Evolutionary conservation across 2,329 filamentous ascomycete species (phyloP).

Genomic region (Pseudocercospora macadamiae): DNA sequence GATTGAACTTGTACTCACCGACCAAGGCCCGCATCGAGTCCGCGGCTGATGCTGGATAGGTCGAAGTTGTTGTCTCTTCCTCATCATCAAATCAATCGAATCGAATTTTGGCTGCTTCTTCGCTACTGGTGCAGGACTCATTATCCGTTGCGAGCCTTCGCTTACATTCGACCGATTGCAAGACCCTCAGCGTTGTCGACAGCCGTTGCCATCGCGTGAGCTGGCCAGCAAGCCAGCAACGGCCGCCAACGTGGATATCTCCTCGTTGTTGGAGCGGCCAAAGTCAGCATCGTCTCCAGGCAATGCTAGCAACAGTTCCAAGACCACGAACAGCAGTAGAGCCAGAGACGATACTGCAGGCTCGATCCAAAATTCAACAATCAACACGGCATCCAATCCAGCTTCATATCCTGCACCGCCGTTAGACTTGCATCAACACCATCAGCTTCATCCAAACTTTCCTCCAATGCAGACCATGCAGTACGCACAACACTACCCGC

Average conservation of each 20-base stretch:
- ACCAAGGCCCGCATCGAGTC: conserved; percentile 20
- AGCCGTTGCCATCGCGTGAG: conserved; percentile 37
- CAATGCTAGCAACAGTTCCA: conserved; percentile 47
- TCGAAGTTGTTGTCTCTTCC: conserved; percentile 1
- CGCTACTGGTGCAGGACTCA: neutral
- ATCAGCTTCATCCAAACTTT: conserved; percentile 21
- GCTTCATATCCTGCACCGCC: conserved; percentile 27
- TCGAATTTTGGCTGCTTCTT: neutral
- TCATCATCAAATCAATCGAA: neutral
- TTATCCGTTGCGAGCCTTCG: neutral
- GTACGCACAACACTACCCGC: conserved; percentile 30
- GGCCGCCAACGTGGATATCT: conserved; percentile 90
- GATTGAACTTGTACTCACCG: conserved; percentile 15
- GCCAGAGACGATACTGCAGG: conserved; percentile 28
- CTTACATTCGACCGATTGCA: neutral
- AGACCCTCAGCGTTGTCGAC: neutral
- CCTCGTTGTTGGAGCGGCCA: conserved; percentile 77
- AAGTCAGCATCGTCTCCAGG: conserved; percentile 68
- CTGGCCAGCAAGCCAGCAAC: conserved; percentile 47
- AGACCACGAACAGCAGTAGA: conserved; percentile 33
- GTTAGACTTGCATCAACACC: conserved; percentile 22
- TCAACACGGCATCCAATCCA: conserved; percentile 28
- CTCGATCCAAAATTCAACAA: conserved; percentile 27
- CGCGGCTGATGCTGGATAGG: conserved; percentile 11
- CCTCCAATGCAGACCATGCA: conserved; percentile 36